Percentiles rank a stretch among this genome's conserved stretches.
Evolutionary conservation across 1,284 basidiomycete species (phyloP).

Genomic region (Apiotrichum gracile): DNA sequence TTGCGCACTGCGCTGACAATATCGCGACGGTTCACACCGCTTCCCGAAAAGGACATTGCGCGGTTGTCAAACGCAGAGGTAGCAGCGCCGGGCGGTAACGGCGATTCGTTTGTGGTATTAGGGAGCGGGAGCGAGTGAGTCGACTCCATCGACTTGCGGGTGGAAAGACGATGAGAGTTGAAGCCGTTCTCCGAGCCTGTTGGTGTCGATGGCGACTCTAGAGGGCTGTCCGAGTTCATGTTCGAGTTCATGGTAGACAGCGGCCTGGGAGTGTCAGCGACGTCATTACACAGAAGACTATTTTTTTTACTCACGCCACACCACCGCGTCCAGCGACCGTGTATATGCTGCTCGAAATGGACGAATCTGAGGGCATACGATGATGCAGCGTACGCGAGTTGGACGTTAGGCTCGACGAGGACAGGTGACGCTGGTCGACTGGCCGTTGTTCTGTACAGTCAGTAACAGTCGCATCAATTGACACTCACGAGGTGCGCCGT

Average conservation of each 20-base stretch:
- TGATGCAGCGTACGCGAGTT: constrained; percentile 20
- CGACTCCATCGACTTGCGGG: constrained; percentile 41
- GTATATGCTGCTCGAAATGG: constrained; percentile 38
- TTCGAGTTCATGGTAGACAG: constrained; percentile 25
- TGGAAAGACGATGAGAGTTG: constrained; percentile 23
- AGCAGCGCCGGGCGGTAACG: constrained; percentile 31
- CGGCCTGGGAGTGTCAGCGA: constrained; percentile 21
- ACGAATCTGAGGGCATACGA: constrained; percentile 42
- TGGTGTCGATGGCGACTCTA: constrained; percentile 34
- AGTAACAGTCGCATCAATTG: too few relatives aligned
- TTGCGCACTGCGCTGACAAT: constrained; percentile 31
- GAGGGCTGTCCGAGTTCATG: constrained; percentile 20
- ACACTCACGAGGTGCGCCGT: background rate
- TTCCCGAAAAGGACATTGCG: constrained; percentile 46
- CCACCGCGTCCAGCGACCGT: constrained; percentile 18
- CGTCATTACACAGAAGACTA: background rate
- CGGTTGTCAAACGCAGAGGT: constrained; percentile 29
- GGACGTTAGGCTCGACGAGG: constrained; percentile 9
- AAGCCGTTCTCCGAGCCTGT: constrained; percentile 38
- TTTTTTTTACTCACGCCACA: constrained; percentile 15
- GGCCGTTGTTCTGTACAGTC: background rate
- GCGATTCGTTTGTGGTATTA: constrained; percentile 13
- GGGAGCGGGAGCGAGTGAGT: constrained; percentile 35
- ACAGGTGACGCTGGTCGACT: constrained; percentile 1
- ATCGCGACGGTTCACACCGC: constrained; percentile 27